Evolutionary conservation across 805 yeast genomes (phyloP).

Genomic region (Jamesozyma lodderae): DNA sequence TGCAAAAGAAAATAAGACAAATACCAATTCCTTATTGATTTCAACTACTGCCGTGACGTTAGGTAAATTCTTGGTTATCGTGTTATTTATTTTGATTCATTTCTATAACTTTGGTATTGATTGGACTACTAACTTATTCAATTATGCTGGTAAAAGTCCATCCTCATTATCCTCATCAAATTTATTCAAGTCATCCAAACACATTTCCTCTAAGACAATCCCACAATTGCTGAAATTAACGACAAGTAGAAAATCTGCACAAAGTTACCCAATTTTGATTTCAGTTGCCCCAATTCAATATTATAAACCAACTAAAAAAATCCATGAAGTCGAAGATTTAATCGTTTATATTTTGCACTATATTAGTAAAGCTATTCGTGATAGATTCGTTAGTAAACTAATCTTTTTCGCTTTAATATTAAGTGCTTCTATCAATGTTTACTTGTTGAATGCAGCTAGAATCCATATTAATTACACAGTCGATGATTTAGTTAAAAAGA

Average conservation of each 20-base stretch:
- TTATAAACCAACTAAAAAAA: constrained; percentile 47
- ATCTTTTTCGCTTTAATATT: constrained; percentile 63
- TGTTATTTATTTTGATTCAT: constrained; percentile 53
- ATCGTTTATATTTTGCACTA: constrained; percentile 34
- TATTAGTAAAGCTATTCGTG: constrained; percentile 64
- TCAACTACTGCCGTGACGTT: constrained; percentile 40
- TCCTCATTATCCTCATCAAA: neutral
- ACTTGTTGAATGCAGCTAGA: constrained; percentile 80
- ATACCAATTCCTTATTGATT: constrained; percentile 16
- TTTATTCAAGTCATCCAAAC: neutral
- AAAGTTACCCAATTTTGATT: constrained; percentile 42
- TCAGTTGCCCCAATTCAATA: constrained; percentile 49
- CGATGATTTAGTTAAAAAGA: constrained; percentile 6
- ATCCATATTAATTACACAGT: constrained; percentile 42
- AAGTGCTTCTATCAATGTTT: constrained; percentile 73
- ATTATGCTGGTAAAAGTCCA: constrained; percentile 28
- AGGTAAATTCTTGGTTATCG: constrained; percentile 52
- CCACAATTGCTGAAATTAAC: neutral
- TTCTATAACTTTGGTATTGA: constrained; percentile 61
- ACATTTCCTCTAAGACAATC: constrained; percentile 31
- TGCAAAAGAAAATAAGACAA: constrained; percentile 18
- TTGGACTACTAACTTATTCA: constrained; percentile 34
- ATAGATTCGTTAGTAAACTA: constrained; percentile 70
- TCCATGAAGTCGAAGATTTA: constrained; percentile 54
- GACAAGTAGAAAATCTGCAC: constrained; percentile 17